Conservation (phyloP, 164 flowering plant genomes). For the Magnolia kwangsiensis region DNA sequence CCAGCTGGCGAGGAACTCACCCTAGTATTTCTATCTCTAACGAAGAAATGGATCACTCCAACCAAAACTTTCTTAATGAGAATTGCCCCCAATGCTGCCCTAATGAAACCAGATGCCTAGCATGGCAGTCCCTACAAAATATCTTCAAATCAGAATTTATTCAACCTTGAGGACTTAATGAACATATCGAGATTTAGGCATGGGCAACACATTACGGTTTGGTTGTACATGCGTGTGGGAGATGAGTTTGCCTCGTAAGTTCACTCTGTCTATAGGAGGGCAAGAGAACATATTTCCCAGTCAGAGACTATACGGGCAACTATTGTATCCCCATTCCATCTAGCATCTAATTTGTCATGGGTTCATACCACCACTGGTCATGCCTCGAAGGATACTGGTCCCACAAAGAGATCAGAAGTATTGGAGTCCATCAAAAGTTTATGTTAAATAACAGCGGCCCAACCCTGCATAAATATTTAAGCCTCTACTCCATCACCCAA, state of each 20-base stretch:
- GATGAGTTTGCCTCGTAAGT: too few relatives aligned
- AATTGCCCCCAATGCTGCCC: not conserved
- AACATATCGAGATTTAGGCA: too few relatives aligned
- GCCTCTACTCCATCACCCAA: not conserved
- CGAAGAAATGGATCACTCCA: not conserved
- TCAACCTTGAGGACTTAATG: not conserved
- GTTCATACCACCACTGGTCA: not conserved
- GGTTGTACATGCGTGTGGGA: too few relatives aligned
- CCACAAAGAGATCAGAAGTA: not conserved
- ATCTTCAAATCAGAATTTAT: not conserved
- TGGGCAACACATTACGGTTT: too few relatives aligned
- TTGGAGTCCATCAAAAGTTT: not conserved
- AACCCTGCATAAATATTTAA: not conserved
- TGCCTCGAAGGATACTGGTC: not conserved
- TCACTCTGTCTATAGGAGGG: not conserved
- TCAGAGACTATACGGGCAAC: not conserved
- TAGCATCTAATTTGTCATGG: not conserved
- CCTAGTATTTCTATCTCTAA: not conserved
- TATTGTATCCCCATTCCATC: not conserved
- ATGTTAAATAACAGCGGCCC: not conserved
- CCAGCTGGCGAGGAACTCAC: not conserved
- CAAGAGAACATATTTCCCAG: not conserved
- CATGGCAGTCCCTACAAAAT: not conserved
- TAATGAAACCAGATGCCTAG: not conserved
- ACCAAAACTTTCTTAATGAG: not conserved